A percentile compares a stretch with the other conserved stretches of the same genome.
phyloP scores from a whole-genome alignment of 2,329 filamentous ascomycete genomes.

The Macrophomina tecta region DNA sequence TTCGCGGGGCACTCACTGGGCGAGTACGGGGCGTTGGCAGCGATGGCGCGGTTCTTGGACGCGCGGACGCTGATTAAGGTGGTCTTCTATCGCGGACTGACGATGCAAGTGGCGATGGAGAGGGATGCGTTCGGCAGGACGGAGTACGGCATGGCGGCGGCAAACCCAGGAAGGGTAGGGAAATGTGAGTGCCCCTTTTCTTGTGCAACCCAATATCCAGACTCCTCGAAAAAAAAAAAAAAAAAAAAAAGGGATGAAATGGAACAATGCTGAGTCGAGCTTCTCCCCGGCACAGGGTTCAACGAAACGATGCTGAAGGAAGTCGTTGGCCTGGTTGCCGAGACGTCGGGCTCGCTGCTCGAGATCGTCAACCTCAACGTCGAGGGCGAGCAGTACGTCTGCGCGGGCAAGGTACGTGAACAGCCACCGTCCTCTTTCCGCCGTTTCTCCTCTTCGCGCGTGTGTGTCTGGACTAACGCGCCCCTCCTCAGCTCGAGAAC shows the following conservation, averaged over 20 bases:
- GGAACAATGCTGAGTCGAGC: too few relatives aligned
- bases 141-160: neutral
- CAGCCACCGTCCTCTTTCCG: neutral
- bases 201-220: neutral
- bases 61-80: slow-evolving; percentile 31
- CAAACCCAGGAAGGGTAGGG: neutral
- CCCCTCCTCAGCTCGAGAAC: neutral
- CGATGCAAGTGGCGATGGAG: slow-evolving; percentile 5
- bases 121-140: neutral
- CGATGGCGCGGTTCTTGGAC: slow-evolving; percentile 32
- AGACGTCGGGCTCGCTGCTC: neutral
- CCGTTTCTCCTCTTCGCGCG: neutral
- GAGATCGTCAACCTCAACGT: slow-evolving; percentile 28
- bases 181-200: neutral
- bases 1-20: slow-evolving; percentile 33
- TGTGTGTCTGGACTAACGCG: neutral
- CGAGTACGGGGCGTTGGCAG: slow-evolving; percentile 33
- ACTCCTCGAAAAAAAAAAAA: too few relatives aligned
- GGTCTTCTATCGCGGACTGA: slow-evolving; percentile 11
- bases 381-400: slow-evolving; percentile 23
- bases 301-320: neutral
- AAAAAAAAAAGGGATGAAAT: too few relatives aligned
- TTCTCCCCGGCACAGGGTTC: neutral
- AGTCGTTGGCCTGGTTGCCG: neutral
- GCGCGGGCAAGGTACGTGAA: neutral